These are phyloP conservation scores for Parastagonospora nodorum DNA, from an alignment of 2,329 filamentous ascomycete genomes.

Conservation along the genomic window DNA sequence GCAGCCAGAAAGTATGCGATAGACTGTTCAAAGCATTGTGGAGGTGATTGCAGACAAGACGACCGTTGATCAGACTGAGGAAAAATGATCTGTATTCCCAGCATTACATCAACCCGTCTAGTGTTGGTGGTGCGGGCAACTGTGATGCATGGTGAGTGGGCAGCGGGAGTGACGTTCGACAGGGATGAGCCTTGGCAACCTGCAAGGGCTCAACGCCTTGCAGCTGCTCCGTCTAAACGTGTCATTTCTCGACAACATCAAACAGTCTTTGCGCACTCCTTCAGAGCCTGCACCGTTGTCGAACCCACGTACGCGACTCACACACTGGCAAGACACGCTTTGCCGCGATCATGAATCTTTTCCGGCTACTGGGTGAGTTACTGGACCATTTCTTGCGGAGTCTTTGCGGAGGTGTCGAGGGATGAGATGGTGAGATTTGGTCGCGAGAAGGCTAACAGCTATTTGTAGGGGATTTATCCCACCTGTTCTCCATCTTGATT, in stretches of 20 bases:
- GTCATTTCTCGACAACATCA: constrained; percentile 36
- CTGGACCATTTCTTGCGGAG: neutral
- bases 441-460: constrained; percentile 32
- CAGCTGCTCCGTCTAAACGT: constrained; percentile 39
- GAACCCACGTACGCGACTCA: constrained; percentile 19
- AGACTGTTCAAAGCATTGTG: no score
- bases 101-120: no score
- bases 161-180: constrained; percentile 24
- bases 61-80: no score
- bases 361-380: constrained; percentile 66
- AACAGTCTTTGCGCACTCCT: neutral
- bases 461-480: constrained; percentile 83
- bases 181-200: constrained; percentile 29
- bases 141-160: neutral
- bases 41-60: no score
- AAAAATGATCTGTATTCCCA: no score
- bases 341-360: constrained; percentile 67
- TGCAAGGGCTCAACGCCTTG: constrained; percentile 38
- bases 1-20: no score
- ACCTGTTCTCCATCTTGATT: constrained; percentile 91
- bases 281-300: constrained; percentile 14
- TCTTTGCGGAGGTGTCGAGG: neutral
- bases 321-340: constrained; percentile 22
- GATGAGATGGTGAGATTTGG: neutral
- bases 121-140: no score